These are phyloP conservation scores for Alternaria consortialis DNA, from an alignment of 2,329 filamentous ascomycete genomes.

Conservation along the genomic window DNA sequence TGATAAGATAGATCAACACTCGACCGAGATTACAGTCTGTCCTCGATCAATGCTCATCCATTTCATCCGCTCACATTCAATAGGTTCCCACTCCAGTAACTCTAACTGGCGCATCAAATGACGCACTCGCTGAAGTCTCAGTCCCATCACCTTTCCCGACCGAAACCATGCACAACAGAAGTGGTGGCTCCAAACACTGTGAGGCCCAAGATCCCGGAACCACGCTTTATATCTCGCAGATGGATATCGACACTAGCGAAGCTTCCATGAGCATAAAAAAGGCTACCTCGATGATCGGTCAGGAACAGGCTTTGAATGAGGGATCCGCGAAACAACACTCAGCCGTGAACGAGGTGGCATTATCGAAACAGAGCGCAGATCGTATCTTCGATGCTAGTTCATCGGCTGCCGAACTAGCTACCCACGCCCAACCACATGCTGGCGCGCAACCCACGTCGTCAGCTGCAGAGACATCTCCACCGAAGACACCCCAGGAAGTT, in stretches of 20 bases:
- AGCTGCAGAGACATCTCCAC: constrained; percentile 7
- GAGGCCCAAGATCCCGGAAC: not conserved
- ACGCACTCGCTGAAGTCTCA: not conserved
- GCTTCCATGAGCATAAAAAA: not conserved
- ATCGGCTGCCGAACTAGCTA: not conserved
- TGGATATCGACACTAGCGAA: not conserved
- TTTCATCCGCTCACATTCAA: constrained; percentile 14
- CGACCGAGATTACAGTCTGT: constrained; percentile 20
- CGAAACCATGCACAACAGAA: not conserved
- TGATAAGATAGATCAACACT: not conserved
- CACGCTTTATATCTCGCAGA: not conserved
- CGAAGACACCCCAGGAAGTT: constrained; percentile 55
- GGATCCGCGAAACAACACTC: not conserved
- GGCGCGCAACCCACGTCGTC: not conserved
- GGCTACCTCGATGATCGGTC: not conserved
- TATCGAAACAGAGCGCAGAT: not conserved
- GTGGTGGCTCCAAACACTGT: not conserved
- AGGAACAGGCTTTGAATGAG: not conserved
- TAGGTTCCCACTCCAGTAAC: constrained; percentile 1
- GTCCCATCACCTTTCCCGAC: not conserved
- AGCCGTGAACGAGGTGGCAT: not conserved
- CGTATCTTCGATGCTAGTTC: not conserved
- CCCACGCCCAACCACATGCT: not conserved
- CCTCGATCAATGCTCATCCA: constrained; percentile 1
- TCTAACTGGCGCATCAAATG: not conserved